phyloP scores from a whole-genome alignment of 345 rosid genomes.

The Erucastrum elatum region DNA sequence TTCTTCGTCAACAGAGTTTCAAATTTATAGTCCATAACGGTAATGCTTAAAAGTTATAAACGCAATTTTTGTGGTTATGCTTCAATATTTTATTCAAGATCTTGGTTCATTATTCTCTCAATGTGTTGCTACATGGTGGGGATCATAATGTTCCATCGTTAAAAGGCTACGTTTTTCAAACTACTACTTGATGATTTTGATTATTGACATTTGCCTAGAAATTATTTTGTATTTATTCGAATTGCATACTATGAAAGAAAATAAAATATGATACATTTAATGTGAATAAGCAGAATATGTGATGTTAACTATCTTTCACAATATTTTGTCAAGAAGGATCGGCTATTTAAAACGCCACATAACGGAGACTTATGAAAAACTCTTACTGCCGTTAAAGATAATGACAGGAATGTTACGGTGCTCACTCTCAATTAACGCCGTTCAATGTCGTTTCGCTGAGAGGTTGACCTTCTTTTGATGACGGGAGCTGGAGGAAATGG shows the following conservation, averaged over 20 bases:
- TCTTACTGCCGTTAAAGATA: slow-evolving; percentile 72
- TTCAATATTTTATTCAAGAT: slow-evolving; percentile 48
- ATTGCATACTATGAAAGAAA: not conserved
- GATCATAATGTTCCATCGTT: slow-evolving; percentile 63
- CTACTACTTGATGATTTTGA: not conserved
- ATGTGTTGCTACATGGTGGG: slow-evolving; percentile 60
- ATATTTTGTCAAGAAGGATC: slow-evolving; percentile 64
- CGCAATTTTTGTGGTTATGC: no score
- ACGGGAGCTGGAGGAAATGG: slow-evolving; percentile 32
- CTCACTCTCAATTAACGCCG: slow-evolving; percentile 59
- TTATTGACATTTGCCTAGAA: not conserved
- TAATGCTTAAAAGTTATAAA: slow-evolving; percentile 11
- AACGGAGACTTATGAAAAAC: slow-evolving; percentile 49
- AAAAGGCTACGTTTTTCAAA: slow-evolving; percentile 51
- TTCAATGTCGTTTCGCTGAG: slow-evolving; percentile 62
- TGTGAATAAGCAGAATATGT: slow-evolving; percentile 1
- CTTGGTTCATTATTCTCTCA: slow-evolving; percentile 45
- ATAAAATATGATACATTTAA: slow-evolving; percentile 2
- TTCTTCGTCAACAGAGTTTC: slow-evolving; percentile 43
- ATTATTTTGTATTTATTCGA: no score
- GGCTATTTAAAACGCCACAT: slow-evolving; percentile 65
- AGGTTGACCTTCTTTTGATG: slow-evolving; percentile 65
- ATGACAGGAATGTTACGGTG: slow-evolving; percentile 68
- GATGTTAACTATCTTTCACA: slow-evolving; percentile 32
- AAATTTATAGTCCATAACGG: slow-evolving; percentile 64